Evolutionary conservation across 345 rosid species (phyloP).

Genomic region (Populus tremula): DNA sequence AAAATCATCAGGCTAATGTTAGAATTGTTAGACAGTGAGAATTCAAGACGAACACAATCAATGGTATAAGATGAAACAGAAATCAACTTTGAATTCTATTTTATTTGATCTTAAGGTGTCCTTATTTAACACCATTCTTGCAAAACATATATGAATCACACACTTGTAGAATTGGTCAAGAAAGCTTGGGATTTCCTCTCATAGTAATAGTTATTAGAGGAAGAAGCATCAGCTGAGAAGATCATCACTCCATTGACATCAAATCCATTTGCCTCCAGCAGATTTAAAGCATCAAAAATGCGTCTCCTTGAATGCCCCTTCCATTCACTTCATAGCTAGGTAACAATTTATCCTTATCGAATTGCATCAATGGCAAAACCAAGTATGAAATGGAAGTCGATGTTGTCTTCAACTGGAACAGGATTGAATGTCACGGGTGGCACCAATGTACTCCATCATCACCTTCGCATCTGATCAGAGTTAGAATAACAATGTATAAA

Average conservation of each 20-base stretch:
- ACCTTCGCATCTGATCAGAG: slow-evolving; percentile 41
- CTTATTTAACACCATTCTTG: too few species aligned
- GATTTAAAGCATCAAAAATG: slow-evolving; percentile 41
- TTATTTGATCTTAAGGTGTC: too few species aligned
- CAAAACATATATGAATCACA: not conserved
- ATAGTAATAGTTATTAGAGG: slow-evolving; percentile 24
- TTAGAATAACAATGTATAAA: not conserved
- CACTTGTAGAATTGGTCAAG: slow-evolving; percentile 41
- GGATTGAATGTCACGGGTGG: slow-evolving; percentile 36
- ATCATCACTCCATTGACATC: slow-evolving; percentile 55
- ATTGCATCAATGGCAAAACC: slow-evolving; percentile 57
- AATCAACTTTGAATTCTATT: too few species aligned
- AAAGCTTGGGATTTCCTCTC: slow-evolving; percentile 58
- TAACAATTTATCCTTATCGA: slow-evolving; percentile 37
- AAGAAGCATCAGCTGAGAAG: slow-evolving; percentile 53
- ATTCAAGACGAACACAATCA: too few species aligned
- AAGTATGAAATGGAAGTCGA: slow-evolving; percentile 50
- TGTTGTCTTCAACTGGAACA: slow-evolving; percentile 33
- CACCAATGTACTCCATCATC: slow-evolving; percentile 70
- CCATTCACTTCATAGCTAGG: slow-evolving; percentile 59
- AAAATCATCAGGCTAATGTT: too few species aligned
- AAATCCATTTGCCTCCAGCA: slow-evolving; percentile 39
- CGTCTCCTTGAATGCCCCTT: slow-evolving; percentile 63
- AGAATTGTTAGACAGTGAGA: too few species aligned
- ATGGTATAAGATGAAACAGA: too few species aligned